Evolutionary conservation across 2,329 filamentous ascomycete species (phyloP), one percentile per base, ranked within the genome.

Genomic region (Sporothrix phasma): DNA sequence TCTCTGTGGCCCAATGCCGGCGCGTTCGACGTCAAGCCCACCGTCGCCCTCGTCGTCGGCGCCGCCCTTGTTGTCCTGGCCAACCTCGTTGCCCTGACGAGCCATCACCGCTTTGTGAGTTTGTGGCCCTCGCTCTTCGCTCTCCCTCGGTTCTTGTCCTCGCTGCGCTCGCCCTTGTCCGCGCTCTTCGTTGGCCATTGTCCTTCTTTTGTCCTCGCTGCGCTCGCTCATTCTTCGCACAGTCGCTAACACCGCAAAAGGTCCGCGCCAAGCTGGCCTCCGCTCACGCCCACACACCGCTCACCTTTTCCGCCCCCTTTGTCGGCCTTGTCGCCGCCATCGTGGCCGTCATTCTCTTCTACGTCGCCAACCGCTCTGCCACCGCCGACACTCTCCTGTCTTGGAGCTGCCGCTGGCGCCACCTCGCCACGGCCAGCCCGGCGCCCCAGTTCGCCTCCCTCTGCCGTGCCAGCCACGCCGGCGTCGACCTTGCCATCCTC

Each of bases 391-490:
- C 82, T 6, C 73, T 87, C 11, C 77, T 85, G 70, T 84, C 81
- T 72, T 87, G 84, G 84, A 81, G 79, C 46, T 87, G 84, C 72
- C 82, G 82, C 67, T 87, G 84, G 84, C 73, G 74, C 8, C 69
- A 75, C 24, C 74, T 85, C 11, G 19, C 46, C n/a, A 72, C 74
- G 66, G 85, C 86, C 81, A 69, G 70, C 17, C 70, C 74, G 41
- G 73, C 78, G 66, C 84, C 85, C 34, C 76, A 83, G 69, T 87
- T 84, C 70, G 78, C 76, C 17, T 79, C 78, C 0, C 73, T 87
- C 59, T 87, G 84, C 73, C 76, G 73, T 66, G 79, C 86, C 73
- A 84, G 78, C 73, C 77, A 78, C 69, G 80, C 79, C 4, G 80
- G 78, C 1, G 72, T 86, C 31, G 81, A 81, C 68, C 74, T 87